These are phyloP conservation scores for Parsonsia alboflavescens DNA, from an alignment of 257 asterid species.

Conservation along the genomic window DNA sequence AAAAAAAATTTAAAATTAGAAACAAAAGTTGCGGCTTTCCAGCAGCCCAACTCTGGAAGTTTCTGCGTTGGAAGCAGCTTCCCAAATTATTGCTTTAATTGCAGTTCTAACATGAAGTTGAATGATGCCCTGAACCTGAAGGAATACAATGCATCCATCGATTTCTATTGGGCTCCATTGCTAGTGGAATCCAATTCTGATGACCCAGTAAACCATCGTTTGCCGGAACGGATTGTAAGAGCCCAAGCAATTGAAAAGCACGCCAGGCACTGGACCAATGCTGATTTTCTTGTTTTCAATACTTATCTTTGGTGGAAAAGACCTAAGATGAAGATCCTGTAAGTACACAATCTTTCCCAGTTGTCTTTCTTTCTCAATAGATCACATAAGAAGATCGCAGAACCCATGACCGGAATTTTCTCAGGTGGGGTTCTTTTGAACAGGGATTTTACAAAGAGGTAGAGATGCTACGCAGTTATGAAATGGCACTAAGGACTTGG, in stretches of 20 bases:
- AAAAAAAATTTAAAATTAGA: too few relatives aligned
- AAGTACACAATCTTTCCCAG: slow-evolving; percentile 17
- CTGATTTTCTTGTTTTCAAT: slow-evolving; percentile 65
- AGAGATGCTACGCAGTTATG: slow-evolving; percentile 72
- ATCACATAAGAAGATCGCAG: background rate
- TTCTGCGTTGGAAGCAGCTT: background rate
- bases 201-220: slow-evolving; percentile 65
- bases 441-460: slow-evolving; percentile 60
- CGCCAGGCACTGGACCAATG: slow-evolving; percentile 70
- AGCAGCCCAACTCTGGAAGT: background rate
- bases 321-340: slow-evolving; percentile 66
- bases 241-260: slow-evolving; percentile 67
- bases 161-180: slow-evolving; percentile 87
- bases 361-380: background rate
- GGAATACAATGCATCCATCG: slow-evolving; percentile 80
- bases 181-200: slow-evolving; percentile 88
- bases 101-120: slow-evolving; percentile 8
- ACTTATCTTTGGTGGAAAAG: slow-evolving; percentile 87
- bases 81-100: background rate
- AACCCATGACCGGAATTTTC: background rate
- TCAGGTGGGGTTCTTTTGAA: slow-evolving; percentile 79
- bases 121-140: slow-evolving; percentile 23
- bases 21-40: background rate
- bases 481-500: slow-evolving; percentile 83
- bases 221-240: slow-evolving; percentile 69